Conservation (phyloP, 169 alveolate genomes). For the Plasmodium cynomolgi region DNA sequence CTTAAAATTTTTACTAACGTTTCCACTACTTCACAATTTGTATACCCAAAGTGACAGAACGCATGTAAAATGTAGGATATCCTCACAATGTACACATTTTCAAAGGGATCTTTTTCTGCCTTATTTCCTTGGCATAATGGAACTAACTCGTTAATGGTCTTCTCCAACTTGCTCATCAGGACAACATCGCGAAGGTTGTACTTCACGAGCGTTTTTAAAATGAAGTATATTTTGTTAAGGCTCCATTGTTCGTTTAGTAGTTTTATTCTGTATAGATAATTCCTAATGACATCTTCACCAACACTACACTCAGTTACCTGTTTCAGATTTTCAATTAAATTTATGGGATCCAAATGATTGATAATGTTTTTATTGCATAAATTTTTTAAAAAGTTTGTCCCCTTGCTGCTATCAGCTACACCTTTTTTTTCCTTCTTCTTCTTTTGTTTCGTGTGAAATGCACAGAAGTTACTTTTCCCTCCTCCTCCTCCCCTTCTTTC, state of each 20-base stretch:
- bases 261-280: constrained; percentile 24
- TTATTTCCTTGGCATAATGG: neutral
- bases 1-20: constrained; percentile 26
- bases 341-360: constrained; percentile 34
- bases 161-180: constrained; percentile 26
- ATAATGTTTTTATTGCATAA: constrained; percentile 68
- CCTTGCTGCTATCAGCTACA: neutral
- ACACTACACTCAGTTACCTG: constrained; percentile 58
- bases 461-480: constrained; percentile 9
- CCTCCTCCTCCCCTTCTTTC: constrained; percentile 1
- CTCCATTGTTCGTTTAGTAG: constrained; percentile 43
- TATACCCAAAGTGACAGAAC: constrained; percentile 23
- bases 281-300: constrained; percentile 19
- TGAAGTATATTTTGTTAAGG: constrained; percentile 56
- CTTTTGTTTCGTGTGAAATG: neutral
- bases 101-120: constrained; percentile 38
- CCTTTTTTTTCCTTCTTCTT: neutral
- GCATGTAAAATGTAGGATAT: constrained; percentile 58
- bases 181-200: constrained; percentile 39
- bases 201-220: constrained; percentile 47
- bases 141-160: constrained; percentile 5
- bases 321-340: constrained; percentile 50
- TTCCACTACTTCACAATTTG: constrained; percentile 29
- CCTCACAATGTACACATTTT: constrained; percentile 57
- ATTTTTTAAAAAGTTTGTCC: constrained; percentile 20